These are phyloP conservation scores for Saksenaea vasiformis DNA, from an alignment of 371 early-diverging fungal species.

Conservation along the genomic window DNA sequence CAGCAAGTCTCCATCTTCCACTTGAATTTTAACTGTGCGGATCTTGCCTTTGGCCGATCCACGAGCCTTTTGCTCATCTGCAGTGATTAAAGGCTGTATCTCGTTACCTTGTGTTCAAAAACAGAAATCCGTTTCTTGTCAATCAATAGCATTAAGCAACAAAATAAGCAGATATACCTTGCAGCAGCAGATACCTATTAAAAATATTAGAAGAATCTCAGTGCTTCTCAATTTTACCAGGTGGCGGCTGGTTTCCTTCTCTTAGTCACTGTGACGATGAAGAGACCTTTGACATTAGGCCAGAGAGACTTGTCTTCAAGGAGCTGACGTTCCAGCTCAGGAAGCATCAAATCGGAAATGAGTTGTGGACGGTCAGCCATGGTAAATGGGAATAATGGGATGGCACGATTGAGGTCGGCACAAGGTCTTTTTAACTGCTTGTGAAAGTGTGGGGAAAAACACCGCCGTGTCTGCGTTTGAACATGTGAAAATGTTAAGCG, in stretches of 20 bases:
- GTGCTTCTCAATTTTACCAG: slow-evolving; percentile 25
- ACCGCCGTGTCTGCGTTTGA: background rate
- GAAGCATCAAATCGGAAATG: slow-evolving; percentile 32
- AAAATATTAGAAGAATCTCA: background rate
- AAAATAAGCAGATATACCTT: slow-evolving; percentile 24
- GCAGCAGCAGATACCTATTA: slow-evolving; percentile 42
- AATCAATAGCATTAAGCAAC: no score
- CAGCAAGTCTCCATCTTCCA: slow-evolving; percentile 43
- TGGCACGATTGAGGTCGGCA: background rate
- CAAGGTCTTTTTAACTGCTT: background rate
- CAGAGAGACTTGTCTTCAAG: slow-evolving; percentile 34
- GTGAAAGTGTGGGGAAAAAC: background rate
- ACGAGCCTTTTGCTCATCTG: slow-evolving; percentile 24
- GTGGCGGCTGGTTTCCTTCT: slow-evolving; percentile 34
- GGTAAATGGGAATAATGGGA: background rate
- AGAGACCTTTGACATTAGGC: slow-evolving; percentile 50
- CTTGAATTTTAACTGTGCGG: slow-evolving; percentile 36
- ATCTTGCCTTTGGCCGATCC: slow-evolving; percentile 25
- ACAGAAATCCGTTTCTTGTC: background rate
- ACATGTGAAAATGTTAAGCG: slow-evolving; percentile 3
- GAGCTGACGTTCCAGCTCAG: slow-evolving; percentile 50
- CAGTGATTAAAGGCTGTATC: slow-evolving; percentile 35
- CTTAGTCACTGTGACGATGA: slow-evolving; percentile 42
- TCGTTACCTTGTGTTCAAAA: slow-evolving; percentile 23
- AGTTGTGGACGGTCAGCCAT: slow-evolving; percentile 6